Evolutionary conservation across 805 yeast genomes (phyloP).

Genomic region (Millerozyma miso): DNA sequence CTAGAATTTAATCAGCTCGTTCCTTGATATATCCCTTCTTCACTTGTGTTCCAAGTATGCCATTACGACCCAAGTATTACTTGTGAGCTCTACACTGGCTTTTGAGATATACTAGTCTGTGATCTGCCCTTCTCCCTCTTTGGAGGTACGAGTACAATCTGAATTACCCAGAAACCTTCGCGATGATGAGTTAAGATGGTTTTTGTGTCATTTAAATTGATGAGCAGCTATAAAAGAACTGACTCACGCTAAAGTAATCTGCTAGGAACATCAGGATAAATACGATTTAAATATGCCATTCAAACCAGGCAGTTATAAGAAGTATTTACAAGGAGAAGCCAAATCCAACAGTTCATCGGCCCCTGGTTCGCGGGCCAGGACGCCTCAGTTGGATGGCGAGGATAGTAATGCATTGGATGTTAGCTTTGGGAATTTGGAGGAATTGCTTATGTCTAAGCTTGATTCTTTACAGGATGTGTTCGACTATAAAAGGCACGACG

Average conservation of each 20-base stretch:
- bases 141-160: no score
- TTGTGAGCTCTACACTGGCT: no score
- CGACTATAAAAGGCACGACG: slow-evolving; percentile 6
- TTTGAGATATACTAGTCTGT: no score
- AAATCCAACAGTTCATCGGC: slow-evolving; percentile 28
- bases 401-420: slow-evolving; percentile 33
- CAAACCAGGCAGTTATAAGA: slow-evolving; percentile 1
- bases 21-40: no score
- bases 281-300: slow-evolving; percentile 1
- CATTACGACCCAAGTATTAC: no score
- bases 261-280: neutral
- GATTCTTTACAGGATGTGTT: slow-evolving; percentile 23
- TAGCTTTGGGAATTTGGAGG: slow-evolving; percentile 32
- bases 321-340: slow-evolving; percentile 12
- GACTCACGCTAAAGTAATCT: neutral
- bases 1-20: no score
- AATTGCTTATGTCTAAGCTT: slow-evolving; percentile 26
- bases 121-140: no score
- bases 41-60: no score
- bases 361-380: slow-evolving; percentile 28
- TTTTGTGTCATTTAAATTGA: neutral
- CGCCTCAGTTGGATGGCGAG: slow-evolving; percentile 32
- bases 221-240: neutral
- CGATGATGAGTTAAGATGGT: no score
- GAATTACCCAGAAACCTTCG: no score